phyloP scores from a whole-genome alignment of 2,329 filamentous ascomycete species.

The Capronia americana region DNA sequence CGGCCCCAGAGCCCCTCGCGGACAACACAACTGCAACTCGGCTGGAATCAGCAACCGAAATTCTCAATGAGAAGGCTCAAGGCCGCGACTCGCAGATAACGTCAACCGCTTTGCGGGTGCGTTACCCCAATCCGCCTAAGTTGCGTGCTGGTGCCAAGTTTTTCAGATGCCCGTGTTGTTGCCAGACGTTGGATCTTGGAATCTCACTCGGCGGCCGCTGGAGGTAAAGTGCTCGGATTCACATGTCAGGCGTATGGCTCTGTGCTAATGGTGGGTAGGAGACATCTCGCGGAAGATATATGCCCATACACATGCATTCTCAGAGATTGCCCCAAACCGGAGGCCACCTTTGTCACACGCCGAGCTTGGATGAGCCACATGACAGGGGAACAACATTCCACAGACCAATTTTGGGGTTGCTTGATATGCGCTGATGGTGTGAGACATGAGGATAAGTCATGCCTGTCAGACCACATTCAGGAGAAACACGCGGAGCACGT shows the following conservation, averaged over 20 bases:
- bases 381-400: neutral
- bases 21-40: conserved; percentile 1
- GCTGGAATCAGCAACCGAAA: neutral
- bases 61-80: neutral
- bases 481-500: neutral
- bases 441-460: neutral
- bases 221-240: neutral
- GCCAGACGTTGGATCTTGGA: conserved; percentile 1
- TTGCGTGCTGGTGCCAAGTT: neutral
- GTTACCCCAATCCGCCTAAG: conserved; percentile 11
- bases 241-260: too few species aligned
- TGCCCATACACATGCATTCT: conserved; percentile 15
- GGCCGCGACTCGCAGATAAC: neutral
- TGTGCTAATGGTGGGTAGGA: neutral
- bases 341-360: conserved; percentile 9
- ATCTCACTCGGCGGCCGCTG: neutral
- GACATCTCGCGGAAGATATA: conserved; percentile 6
- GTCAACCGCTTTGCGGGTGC: neutral
- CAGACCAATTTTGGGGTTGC: neutral
- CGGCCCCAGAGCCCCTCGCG: neutral
- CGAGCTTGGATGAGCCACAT: conserved; percentile 12
- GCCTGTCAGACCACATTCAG: neutral
- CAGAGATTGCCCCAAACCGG: neutral
- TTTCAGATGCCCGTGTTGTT: conserved; percentile 18
- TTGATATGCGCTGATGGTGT: conserved; percentile 14